Evolutionary conservation across 768 basidiomycete genomes (phyloP), one percentile per base, ranked within the genome.

Genomic region (Tulasnella sp.): DNA sequence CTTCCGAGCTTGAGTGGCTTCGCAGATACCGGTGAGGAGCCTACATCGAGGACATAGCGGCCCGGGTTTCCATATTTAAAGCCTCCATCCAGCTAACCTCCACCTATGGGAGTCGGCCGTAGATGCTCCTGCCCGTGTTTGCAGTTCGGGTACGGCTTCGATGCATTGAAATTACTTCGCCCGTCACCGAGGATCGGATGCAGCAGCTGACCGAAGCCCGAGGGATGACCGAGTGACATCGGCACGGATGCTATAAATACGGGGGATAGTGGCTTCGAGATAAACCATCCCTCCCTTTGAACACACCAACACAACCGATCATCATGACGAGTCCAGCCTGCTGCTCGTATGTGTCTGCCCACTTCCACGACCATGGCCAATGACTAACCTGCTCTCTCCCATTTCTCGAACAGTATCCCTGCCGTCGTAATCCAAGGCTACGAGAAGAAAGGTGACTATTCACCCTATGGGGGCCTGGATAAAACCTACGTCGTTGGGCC

Each of bases 401-500:
- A 22, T 24, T 46, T 8, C 54, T 54, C 48, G 12, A 44, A 34
- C 41, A 75, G 75, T 5, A 48, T 75, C n/a, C 75, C 75, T 18
- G 41, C 75, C 18, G 41, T 75, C 28, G 22, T 75, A 42, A 75
- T 48, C 14, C 42, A 48, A 46, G 75, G 48, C 18, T 75, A 75
- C 41, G 48, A 31, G 14, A 31, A 42, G 18, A 75, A 75, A 44
- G 75, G 75, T n/a, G 75, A 75, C n/a, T 75, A 18, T n/a, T 28
- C 42, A n/a, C 37, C 75, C 3, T 75, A 44, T 48, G 75, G 75
- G 0, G 75, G 75, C 2, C 31, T 75, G 12, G 48, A 75, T 5
- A 75, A 75, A 18, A 42, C 41, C 75, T 75, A 75, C 42, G 46
- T 75, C 41, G 24, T 22, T 5, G 75, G 75, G 18, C 54, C 54